Base-by-base conservation (phyloP, 2,329 filamentous ascomycete genomes). In the Colletotrichum australisinense region DNA sequence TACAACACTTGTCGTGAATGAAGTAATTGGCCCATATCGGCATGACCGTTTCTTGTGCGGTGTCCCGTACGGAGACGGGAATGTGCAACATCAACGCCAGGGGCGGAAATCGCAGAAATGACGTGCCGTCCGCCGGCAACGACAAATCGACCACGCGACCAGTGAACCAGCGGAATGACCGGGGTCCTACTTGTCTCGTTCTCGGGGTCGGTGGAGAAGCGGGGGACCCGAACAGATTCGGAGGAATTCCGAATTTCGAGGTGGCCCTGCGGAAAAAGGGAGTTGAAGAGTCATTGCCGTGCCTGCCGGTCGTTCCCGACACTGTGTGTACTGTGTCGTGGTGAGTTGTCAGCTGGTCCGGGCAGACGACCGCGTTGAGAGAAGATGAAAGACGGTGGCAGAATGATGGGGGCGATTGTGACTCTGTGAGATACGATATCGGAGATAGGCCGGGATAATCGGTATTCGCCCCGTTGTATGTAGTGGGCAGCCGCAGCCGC, bases 381-480 rank as follows among this genome's bases (percentile, higher is more conserved):
- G 24, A 56, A 35, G 68, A 26, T n/a, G 60, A 53, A 16, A 30
- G 30, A 57, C 22, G 5, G 32, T n/a, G 55, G 28, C 19, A 73
- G 62, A 69, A 53, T 9, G 26, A 16, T 30, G 32, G 69, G 52
- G 64, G 58, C 64, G 55, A 35, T n/a, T 56, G 11, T 12, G 32
- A 35, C 42, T 7, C 3, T 7, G 38, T 19, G 38, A 63, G 30
- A 73, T 69, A 74, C 73, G 70, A 72, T 74, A 74, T 75, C 75
- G 75, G 75, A 76, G 70, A 74, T 75, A 74, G 64, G 35, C 70
- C 67, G 70, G 73, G 35, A 42, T 42, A 42, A 42, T 42, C 38
- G 38, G 38, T 42, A 62, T 74, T 66, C 62, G 57, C 22, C 32
- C 52, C 42, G 42, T 49, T 49, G 19, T n/a, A 22, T 49, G 19